Evolutionary conservation across 345 rosid species (phyloP), one percentile per base, ranked within the genome.

Genomic region (Eucalyptus paniculata): DNA sequence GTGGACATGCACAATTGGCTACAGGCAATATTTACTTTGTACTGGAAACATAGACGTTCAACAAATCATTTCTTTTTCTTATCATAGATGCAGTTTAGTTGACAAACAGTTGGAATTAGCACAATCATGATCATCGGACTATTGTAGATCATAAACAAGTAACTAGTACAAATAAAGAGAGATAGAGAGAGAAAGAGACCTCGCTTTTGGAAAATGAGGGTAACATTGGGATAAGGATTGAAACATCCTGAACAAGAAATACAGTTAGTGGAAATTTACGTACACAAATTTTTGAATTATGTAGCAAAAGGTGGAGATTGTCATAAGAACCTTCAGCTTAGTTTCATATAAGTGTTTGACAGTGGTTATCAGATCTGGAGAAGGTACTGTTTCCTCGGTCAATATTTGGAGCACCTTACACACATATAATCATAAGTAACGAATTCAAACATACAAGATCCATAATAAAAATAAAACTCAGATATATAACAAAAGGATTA

Each of bases 301-400:
- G 37, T 37, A 87, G 9, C 54, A 47, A 50, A 87, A 89, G 87
- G 32, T 69, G 50, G 89, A 85, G 87, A 82, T 65, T 81, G 83
- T 50, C 19, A 30, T 16, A 88, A 77, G 67, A 88, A 98, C 99
- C 99, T 98, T 95, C 90, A 98, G 92, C 93, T 98, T 97, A 50
- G 98, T 97, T 94, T 97, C 99, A 92, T 95, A 98, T 92, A 98
- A 91, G 92, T 94, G 97, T 90, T 98, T 97, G 88, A 98, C 98
- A 32, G 99, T 94, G 45, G 96, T 94, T 87, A 98, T 96, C 91
- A 98, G 93, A 90, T 96, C 94, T 60, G 90, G 88, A 86, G 99
- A 94, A 88, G 99, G 97, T 49, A 93, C 93, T 88, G 95, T 90
- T 90, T 95, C 99, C 90, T 96, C 97, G 86, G 98, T 96, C 94